Percentiles rank a stretch among this genome's conserved stretches.
phyloP scores from a whole-genome alignment of 441 rosid genomes.

The Gossypium gossypioides region DNA sequence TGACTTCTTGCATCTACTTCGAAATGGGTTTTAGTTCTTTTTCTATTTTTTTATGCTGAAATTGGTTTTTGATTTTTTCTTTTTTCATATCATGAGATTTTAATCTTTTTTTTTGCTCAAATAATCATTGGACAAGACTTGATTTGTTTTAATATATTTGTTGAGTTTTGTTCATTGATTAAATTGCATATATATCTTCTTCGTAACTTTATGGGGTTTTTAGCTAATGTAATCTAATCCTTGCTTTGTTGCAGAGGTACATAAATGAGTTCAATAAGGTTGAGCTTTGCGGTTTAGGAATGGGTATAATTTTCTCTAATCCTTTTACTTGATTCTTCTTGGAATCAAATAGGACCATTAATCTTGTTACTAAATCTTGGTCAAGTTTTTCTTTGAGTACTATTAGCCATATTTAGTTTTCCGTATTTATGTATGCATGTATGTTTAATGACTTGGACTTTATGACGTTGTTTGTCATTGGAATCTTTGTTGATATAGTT shows the following conservation, averaged over 20 bases:
- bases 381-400: no score
- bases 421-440: no score
- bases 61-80: not conserved
- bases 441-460: no score
- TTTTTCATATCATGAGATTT: not conserved
- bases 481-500: no score
- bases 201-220: not conserved
- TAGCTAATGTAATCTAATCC: not conserved
- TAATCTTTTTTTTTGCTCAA: not conserved
- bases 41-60: not conserved
- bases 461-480: no score
- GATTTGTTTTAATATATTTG: not conserved
- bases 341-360: not conserved
- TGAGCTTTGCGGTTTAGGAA: constrained; percentile 30
- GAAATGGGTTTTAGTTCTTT: not conserved
- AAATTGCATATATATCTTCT: not conserved
- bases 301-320: constrained; percentile 18
- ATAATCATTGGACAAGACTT: not conserved
- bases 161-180: not conserved
- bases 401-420: no score
- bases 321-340: not conserved
- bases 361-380: no score
- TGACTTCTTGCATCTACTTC: not conserved
- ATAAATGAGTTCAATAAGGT: constrained; percentile 21
- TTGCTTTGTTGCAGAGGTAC: constrained; percentile 7